phyloP scores from a whole-genome alignment of 306 rosid species.

The Lithocarpus polystachyus region DNA sequence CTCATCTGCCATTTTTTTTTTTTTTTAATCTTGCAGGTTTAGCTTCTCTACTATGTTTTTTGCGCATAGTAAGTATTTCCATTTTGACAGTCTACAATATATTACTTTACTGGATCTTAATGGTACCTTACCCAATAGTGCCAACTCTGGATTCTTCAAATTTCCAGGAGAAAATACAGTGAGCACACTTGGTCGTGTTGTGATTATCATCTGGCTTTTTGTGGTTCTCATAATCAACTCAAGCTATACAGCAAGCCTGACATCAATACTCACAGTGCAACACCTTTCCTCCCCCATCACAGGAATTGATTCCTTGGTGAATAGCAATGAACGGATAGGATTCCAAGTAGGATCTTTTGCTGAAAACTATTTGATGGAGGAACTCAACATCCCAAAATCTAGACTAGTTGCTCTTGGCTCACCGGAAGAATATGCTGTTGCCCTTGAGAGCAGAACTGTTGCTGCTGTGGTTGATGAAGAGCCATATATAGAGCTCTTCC shows the following conservation, averaged over 20 bases:
- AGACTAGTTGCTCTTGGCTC: slow-evolving; percentile 59
- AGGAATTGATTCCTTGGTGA: slow-evolving; percentile 44
- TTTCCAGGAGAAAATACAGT: slow-evolving; percentile 48
- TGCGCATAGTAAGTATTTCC: slow-evolving; percentile 44
- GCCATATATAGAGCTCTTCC: slow-evolving; percentile 50
- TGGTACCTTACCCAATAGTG: background rate
- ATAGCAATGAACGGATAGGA: slow-evolving; percentile 38
- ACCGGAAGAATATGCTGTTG: slow-evolving; percentile 43
- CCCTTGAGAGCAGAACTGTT: slow-evolving; percentile 41
- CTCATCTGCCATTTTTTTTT: background rate
- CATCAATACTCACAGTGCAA: slow-evolving; percentile 51
- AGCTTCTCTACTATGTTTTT: slow-evolving; percentile 49
- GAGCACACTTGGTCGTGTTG: slow-evolving; percentile 39
- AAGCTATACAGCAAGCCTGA: slow-evolving; percentile 56
- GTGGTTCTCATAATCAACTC: slow-evolving; percentile 46
- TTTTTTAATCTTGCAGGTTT: slow-evolving; percentile 38
- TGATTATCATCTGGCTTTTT: slow-evolving; percentile 51
- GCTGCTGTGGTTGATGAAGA: slow-evolving; percentile 50
- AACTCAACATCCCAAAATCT: slow-evolving; percentile 37
- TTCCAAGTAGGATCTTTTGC: slow-evolving; percentile 56
- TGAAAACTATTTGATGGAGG: slow-evolving; percentile 35
- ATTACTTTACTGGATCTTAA: background rate
- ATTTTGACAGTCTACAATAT: background rate
- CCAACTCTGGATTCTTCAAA: slow-evolving; percentile 1
- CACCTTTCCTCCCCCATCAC: slow-evolving; percentile 46